These are phyloP conservation scores for Xylariaceae sp. DNA, from an alignment of 2,329 filamentous ascomycete species.

Conservation along the genomic window DNA sequence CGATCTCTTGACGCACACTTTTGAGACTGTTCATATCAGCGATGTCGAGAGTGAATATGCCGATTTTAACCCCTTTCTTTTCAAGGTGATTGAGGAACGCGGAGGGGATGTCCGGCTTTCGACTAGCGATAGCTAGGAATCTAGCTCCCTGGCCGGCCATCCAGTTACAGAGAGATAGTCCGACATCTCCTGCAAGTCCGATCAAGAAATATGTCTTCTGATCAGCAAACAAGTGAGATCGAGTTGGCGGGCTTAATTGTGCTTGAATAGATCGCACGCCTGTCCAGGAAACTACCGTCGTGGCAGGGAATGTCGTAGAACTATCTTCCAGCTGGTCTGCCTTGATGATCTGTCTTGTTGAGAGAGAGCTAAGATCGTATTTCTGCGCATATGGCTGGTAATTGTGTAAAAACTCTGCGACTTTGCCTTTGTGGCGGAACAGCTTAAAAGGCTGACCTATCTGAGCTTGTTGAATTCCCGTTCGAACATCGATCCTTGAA, in stretches of 20 bases:
- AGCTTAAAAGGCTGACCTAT: no score
- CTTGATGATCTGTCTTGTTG: no score
- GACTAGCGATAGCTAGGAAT: slow-evolving; percentile 34
- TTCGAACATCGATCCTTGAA: no score
- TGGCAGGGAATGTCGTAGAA: no score
- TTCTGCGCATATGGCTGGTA: no score
- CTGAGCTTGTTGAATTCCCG: no score
- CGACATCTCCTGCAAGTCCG: slow-evolving; percentile 32
- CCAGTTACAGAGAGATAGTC: slow-evolving; percentile 34
- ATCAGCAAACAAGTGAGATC: slow-evolving; percentile 10
- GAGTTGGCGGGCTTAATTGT: no score
- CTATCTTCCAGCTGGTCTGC: no score
- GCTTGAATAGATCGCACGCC: not conserved
- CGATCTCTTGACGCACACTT: not conserved
- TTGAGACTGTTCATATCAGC: not conserved
- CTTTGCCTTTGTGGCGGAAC: no score
- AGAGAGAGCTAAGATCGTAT: no score
- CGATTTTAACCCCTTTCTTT: not conserved
- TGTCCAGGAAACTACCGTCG: no score
- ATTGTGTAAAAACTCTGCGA: no score
- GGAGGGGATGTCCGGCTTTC: slow-evolving; percentile 14
- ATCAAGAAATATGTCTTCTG: slow-evolving; percentile 33
- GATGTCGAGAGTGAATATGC: not conserved
- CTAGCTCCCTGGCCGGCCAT: slow-evolving; percentile 35
- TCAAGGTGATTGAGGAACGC: not conserved